phyloP scores from a whole-genome alignment of 2,329 filamentous ascomycete species.

The Neocucurbitaria cava region DNA sequence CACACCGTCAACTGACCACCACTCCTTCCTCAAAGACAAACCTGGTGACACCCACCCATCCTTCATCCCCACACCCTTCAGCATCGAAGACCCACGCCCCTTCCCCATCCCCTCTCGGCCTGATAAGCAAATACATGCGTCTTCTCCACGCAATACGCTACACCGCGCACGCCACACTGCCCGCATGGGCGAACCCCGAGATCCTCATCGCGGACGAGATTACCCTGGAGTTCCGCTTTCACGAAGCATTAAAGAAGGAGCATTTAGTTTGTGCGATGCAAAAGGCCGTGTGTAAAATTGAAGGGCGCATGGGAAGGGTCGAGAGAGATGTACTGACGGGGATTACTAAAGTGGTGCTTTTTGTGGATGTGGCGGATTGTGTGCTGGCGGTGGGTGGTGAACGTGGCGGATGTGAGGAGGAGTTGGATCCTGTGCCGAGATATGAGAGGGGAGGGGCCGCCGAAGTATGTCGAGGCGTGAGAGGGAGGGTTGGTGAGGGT shows the following conservation, averaged over 20 bases:
- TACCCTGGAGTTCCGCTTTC: conserved; percentile 16
- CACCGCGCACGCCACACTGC: conserved; percentile 5
- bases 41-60: neutral
- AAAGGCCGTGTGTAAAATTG: conserved; percentile 14
- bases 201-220: conserved; percentile 16
- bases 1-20: neutral
- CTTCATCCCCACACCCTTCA: neutral
- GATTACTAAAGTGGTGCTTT: conserved; percentile 13
- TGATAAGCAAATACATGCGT: conserved; percentile 16
- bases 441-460: conserved; percentile 20
- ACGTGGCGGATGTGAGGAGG: conserved; percentile 3
- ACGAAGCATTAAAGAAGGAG: conserved; percentile 3
- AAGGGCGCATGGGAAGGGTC: conserved; percentile 20
- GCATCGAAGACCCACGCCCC: neutral
- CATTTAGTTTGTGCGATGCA: conserved; percentile 12
- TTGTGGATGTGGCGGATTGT: conserved; percentile 21
- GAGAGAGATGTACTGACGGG: conserved; percentile 11
- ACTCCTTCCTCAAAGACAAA: neutral
- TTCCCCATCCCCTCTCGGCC: conserved; percentile 1
- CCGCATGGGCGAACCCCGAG: conserved; percentile 16
- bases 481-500: no score
- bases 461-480: conserved; percentile 7
- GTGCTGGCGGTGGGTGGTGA: neutral
- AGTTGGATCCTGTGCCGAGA: conserved; percentile 12
- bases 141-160: conserved; percentile 13